Evolutionary conservation across 345 rosid species (phyloP).

Genomic region (Eutrema heterophyllum): DNA sequence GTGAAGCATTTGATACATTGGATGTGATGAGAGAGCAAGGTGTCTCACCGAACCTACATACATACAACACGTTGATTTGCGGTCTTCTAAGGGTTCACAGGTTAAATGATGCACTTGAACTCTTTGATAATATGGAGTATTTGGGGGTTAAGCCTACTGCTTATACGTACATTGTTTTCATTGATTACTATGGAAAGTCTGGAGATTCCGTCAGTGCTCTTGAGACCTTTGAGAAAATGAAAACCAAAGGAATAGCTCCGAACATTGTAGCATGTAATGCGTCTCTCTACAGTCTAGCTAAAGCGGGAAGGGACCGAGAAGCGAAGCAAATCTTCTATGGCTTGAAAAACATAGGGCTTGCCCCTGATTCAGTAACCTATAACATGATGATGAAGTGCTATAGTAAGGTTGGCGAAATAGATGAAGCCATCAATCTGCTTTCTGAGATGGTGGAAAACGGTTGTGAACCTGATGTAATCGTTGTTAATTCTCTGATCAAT

Average conservation of each 20-base stretch:
- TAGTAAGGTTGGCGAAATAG: slow-evolving; percentile 66
- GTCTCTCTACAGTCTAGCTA: slow-evolving; percentile 75
- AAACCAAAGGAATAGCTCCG: slow-evolving; percentile 67
- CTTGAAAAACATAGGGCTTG: slow-evolving; percentile 56
- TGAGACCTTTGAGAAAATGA: slow-evolving; percentile 78
- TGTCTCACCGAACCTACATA: slow-evolving; percentile 68
- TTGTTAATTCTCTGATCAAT: slow-evolving; percentile 72
- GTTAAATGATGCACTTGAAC: slow-evolving; percentile 55
- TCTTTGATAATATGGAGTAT: slow-evolving; percentile 56
- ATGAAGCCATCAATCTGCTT: slow-evolving; percentile 68
- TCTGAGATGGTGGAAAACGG: slow-evolving; percentile 61
- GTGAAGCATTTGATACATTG: slow-evolving; percentile 59
- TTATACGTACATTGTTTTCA: slow-evolving; percentile 74
- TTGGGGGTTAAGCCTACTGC: slow-evolving; percentile 67
- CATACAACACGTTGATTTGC: slow-evolving; percentile 74
- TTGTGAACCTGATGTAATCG: slow-evolving; percentile 76
- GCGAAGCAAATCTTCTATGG: slow-evolving; percentile 67
- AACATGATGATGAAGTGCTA: slow-evolving; percentile 98
- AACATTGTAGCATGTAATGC: slow-evolving; percentile 84
- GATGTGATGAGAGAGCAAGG: slow-evolving; percentile 64
- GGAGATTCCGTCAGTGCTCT: slow-evolving; percentile 62
- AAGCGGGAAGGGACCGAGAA: slow-evolving; percentile 57
- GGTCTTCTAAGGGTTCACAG: slow-evolving; percentile 60
- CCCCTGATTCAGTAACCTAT: slow-evolving; percentile 81
- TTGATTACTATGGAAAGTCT: slow-evolving; percentile 83